Base-by-base conservation (phyloP, 345 rosid genomes). In the Turnera subulata region DNA sequence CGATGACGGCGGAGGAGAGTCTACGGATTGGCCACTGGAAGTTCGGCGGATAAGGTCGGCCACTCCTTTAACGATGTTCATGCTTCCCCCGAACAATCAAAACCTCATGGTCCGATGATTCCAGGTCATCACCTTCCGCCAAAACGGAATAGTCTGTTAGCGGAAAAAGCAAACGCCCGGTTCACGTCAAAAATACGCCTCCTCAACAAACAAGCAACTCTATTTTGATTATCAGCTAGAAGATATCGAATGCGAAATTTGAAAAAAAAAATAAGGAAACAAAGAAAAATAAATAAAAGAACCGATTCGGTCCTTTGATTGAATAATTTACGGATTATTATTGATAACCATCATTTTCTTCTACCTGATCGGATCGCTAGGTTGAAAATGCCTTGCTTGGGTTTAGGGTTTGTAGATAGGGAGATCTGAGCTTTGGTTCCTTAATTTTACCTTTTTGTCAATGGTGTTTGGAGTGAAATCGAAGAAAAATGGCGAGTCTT, bases 1-100 rank as follows among this genome's bases (percentile, higher is more conserved):
- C 1, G 68, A 71, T 40, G 69, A 54, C 46, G 81, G 79, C 1
- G 75, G 50, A 56, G 65, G 12, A 22, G 84, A 80, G 49, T 80
- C 85, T 44, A 70, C 81, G 54, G 72, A 47, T 55, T 69, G 76
- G 57, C 70, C 62, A 60, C 77, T 55, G 46, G 88, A 76, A 25
- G 84, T 68, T 73, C 88, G 75, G 46, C 92, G 85, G 42, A 85
- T 80, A 56, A 85, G 85, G 69, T 82, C 88, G 20, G 92, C 92
- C 50, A 85, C 88, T 51, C 92, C 88, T 76, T 80, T 85, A 20
- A 85, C 88, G 24, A 85, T 82, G 68, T 85, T 85, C 92, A 85
- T 85, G 67, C 64, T 74, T 62, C 50, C 57, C 35, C 4, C 35
- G 25, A 59, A 42, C 39, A 46, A 54, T 20, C 57, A 61, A 21